Evolutionary conservation across 169 alveolate species (phyloP).

Genomic region (Cryptosporidium andersoni): DNA sequence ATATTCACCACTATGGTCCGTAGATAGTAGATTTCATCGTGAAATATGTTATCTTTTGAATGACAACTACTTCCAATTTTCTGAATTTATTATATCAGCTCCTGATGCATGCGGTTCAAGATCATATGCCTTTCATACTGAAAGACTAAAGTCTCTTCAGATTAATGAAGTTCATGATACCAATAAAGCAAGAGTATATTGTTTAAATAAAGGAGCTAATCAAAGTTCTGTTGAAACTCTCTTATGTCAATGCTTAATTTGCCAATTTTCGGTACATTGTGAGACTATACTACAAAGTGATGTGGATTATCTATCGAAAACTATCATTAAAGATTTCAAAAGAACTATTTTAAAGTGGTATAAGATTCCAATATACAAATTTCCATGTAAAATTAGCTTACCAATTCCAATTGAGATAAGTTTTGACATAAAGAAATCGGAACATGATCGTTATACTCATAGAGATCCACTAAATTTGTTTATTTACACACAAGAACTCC

Average conservation of each 20-base stretch:
- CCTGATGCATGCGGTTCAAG: constrained; percentile 6
- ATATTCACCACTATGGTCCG: constrained; percentile 3
- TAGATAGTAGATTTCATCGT: neutral
- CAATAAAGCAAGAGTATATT: neutral
- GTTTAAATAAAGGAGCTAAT: neutral
- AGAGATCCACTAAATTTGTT: neutral
- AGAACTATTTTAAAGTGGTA: neutral
- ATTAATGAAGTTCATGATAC: neutral
- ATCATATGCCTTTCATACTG: constrained; percentile 13
- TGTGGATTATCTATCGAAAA: constrained; percentile 7
- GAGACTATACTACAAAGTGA: neutral
- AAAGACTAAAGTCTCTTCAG: constrained; percentile 1
- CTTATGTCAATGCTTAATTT: constrained; percentile 28
- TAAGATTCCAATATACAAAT: neutral
- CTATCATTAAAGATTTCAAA: neutral
- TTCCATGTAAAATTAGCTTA: constrained; percentile 16
- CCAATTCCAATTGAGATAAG: constrained; percentile 33
- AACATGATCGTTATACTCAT: neutral
- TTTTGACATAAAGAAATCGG: constrained; percentile 1
- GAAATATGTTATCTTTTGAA: constrained; percentile 12
- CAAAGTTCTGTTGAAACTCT: neutral
- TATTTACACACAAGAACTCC: constrained; percentile 28
- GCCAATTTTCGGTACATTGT: constrained; percentile 3
- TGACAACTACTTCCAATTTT: neutral
- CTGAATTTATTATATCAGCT: constrained; percentile 15